Evolutionary conservation across 257 asterid genomes (phyloP).

Genomic region (Solanum microdontum): DNA sequence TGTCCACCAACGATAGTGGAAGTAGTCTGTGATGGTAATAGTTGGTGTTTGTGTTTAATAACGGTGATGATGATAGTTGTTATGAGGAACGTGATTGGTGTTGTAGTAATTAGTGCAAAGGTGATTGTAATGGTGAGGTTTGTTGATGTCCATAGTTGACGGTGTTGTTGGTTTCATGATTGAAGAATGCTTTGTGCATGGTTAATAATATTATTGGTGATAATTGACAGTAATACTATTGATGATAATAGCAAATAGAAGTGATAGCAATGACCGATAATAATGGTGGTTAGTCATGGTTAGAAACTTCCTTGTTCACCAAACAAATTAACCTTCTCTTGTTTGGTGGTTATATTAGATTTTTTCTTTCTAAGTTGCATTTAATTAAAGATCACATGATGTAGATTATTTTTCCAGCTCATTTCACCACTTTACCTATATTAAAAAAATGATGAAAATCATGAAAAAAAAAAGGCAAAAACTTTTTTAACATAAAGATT

Average conservation of each 20-base stretch:
- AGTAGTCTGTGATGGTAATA: too few species aligned
- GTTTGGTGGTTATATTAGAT: background rate
- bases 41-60: background rate
- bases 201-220: background rate
- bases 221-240: too few species aligned
- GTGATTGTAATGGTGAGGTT: background rate
- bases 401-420: background rate
- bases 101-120: too few species aligned
- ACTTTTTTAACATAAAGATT: background rate
- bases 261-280: too few species aligned
- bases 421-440: background rate
- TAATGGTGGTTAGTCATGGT: too few species aligned
- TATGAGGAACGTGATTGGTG: fast-evolving
- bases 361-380: background rate
- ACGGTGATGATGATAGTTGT: too few species aligned
- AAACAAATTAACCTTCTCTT: background rate
- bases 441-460: background rate
- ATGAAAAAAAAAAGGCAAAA: background rate
- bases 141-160: background rate
- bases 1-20: background rate
- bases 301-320: background rate
- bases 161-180: too few species aligned
- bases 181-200: background rate
- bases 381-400: background rate
- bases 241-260: too few species aligned